phyloP scores from a whole-genome alignment of 345 rosid species.

The Combretum micranthum region DNA sequence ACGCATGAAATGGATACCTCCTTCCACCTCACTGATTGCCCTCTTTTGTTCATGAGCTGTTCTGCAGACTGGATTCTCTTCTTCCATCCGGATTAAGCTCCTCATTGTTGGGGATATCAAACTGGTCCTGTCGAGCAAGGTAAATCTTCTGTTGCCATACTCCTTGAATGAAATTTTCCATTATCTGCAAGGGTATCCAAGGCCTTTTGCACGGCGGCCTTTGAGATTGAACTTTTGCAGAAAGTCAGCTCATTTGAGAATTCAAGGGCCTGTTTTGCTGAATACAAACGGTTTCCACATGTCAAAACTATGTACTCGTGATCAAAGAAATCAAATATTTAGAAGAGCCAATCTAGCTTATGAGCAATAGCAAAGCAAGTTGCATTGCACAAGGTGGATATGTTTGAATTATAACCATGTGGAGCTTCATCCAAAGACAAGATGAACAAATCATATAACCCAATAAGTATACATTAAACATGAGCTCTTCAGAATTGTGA shows the following conservation, averaged over 20 bases:
- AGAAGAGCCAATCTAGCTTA: too few species aligned
- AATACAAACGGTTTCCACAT: not conserved
- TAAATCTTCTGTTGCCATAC: slow-evolving; percentile 95
- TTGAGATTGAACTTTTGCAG: slow-evolving; percentile 90
- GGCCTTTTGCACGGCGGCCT: slow-evolving; percentile 80
- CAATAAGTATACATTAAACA: too few species aligned
- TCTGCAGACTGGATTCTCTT: slow-evolving; percentile 61
- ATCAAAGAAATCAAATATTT: too few species aligned
- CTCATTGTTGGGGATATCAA: slow-evolving; percentile 68
- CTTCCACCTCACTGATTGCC: slow-evolving; percentile 48
- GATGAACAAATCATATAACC: too few species aligned
- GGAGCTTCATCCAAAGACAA: too few species aligned
- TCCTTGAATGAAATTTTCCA: slow-evolving; percentile 80
- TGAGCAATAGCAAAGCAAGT: too few species aligned
- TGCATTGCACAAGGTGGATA: too few species aligned
- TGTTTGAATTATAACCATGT: too few species aligned
- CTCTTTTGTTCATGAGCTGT: slow-evolving; percentile 57
- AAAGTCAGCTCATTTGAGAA: slow-evolving; percentile 81
- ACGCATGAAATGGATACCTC: slow-evolving; percentile 36
- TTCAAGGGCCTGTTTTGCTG: slow-evolving; percentile 91
- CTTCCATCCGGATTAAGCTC: slow-evolving; percentile 82
- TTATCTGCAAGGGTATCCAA: slow-evolving; percentile 71
- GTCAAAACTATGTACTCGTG: not conserved
- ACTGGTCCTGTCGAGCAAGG: slow-evolving; percentile 90
- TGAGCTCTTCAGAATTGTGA: too few species aligned